Base-by-base conservation (phyloP, 805 yeast genomes). In the Zygotorulaspora sp. region DNA sequence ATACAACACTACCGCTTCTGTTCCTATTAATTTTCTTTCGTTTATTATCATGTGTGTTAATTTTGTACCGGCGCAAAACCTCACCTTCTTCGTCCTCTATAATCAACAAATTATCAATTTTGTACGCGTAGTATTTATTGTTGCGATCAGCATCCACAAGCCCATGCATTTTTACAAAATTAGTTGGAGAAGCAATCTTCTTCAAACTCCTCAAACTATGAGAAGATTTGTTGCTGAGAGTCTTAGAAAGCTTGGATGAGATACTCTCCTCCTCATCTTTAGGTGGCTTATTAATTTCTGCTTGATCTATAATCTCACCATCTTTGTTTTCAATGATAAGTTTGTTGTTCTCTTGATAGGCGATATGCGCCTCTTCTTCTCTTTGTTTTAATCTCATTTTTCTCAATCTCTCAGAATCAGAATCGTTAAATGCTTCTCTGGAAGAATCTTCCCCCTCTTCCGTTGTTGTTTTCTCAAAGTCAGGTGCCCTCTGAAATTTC, bases 51-150 rank as follows among this genome's bases (percentile, higher is more conserved):
- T 79, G 86, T 3, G 76, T 72, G 51, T 80, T 84, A 36, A 89
- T 79, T 50, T 68, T 74, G 62, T 88, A 90, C 36, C 95, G 71
- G 54, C 96, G 78, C 31, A 92, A 68, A 39, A 92, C 77, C 50
- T 90, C 97, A 47, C 97, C 98, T 9, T 89, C 95, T 30, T 77
- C 85, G 53, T 88, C 84, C 61, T 90, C 98, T 40, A 92, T 81
- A 41, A 87, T 71, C 38, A 92, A 74, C 42, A 78, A 70, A 52
- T 86, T 79, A 55, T 81, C 92, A 27, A 85, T 70, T 60, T 82
- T 83, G 61, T 80, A 90, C 1, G 96, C 97, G 61, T 66, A 77
- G 49, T 60, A 65, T 40, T 61, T 62, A 16, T 53, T 49, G 15
- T 36, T 36, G 5, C 41, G 46, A 26, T 38, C 47, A 19, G 32